Percentiles rank a stretch among this genome's conserved stretches.
These are phyloP conservation scores for Patellifolia procumbens DNA, from an alignment of 179 eudicot genomes.

Conservation along the genomic window DNA sequence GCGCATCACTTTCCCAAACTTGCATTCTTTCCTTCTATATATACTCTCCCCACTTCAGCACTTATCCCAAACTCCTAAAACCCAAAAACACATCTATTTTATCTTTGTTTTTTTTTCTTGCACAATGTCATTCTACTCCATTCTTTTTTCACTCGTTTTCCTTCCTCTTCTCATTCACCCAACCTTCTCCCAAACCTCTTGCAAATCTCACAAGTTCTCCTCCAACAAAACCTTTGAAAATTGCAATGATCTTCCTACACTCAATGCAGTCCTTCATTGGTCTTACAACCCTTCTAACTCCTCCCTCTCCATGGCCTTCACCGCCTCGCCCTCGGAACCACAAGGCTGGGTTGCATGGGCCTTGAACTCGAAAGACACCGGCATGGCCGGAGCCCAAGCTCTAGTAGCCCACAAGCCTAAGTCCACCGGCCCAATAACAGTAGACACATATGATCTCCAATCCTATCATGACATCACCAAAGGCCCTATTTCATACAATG, in stretches of 20 bases:
- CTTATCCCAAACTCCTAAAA: no score
- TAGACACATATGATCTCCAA: conserved; percentile 46
- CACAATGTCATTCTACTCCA: conserved; percentile 23
- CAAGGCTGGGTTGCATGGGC: conserved; percentile 82
- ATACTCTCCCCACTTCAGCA: no score
- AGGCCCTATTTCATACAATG: conserved; percentile 45
- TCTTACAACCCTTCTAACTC: conserved; percentile 41
- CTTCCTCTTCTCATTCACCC: neutral
- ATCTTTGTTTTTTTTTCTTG: no score
- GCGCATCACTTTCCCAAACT: no score
- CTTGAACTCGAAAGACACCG: conserved; percentile 55
- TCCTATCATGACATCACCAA: conserved; percentile 37
- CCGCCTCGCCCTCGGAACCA: conserved; percentile 52
- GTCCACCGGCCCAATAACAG: conserved; percentile 30
- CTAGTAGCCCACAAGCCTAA: conserved; percentile 54
- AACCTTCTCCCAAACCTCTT: conserved; percentile 22
- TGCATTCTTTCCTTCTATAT: no score
- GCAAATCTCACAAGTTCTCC: conserved; percentile 44
- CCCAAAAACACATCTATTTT: no score
- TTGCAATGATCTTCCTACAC: conserved; percentile 60
- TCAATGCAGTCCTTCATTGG: conserved; percentile 62
- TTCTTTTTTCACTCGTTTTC: conserved; percentile 1
- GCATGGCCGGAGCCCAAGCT: conserved; percentile 73
- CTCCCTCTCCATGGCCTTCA: conserved; percentile 57
- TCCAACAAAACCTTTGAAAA: conserved; percentile 34